Evolutionary conservation across 257 asterid species (phyloP).

Genomic region (Catharanthus roseus): DNA sequence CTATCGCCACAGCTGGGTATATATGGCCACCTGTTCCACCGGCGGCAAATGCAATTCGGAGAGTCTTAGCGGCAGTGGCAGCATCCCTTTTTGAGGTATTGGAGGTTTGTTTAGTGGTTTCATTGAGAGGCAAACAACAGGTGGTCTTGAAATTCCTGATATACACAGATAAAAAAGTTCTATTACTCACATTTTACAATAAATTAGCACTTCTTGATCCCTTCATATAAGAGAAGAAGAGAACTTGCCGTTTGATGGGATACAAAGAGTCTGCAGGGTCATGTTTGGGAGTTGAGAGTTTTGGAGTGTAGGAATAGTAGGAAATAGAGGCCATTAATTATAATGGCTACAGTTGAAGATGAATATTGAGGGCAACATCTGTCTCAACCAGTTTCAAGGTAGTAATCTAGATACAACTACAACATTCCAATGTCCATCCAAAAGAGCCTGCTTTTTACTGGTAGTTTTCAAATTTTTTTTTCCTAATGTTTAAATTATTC

Average conservation of each 20-base stretch:
- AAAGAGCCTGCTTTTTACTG: neutral
- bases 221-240: neutral
- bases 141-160: constrained; percentile 28
- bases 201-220: neutral
- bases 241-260: constrained; percentile 19
- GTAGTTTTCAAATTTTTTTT: neutral
- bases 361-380: constrained; percentile 4
- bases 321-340: constrained; percentile 23
- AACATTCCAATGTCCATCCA: neutral
- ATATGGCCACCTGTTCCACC: constrained; percentile 60
- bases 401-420: neutral
- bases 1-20: constrained; percentile 59
- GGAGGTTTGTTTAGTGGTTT: neutral
- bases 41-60: constrained; percentile 45
- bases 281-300: constrained; percentile 2
- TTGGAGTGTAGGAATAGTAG: constrained; percentile 13
- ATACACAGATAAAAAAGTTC: neutral
- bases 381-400: constrained; percentile 3
- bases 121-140: constrained; percentile 25
- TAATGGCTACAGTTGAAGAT: constrained; percentile 6
- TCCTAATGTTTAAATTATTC: neutral
- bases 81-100: constrained; percentile 13
- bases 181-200: neutral
- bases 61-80: constrained; percentile 19
- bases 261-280: neutral